Evolutionary conservation across 352 stramenopile species (phyloP).

Genomic region (Phytopythium delawarense): DNA sequence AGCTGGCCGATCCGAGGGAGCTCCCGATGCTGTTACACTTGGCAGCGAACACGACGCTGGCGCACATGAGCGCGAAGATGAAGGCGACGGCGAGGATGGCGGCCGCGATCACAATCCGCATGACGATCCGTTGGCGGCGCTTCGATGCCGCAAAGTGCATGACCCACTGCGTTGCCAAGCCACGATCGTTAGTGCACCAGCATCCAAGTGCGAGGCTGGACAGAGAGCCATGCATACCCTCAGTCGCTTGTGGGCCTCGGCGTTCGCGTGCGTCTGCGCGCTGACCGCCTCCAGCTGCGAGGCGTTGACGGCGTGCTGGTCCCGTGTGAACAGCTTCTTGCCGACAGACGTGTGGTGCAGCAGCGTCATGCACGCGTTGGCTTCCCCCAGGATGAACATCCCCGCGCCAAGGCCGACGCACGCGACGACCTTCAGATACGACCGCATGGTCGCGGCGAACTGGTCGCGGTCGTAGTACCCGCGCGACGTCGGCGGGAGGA

Average conservation of each 20-base stretch:
- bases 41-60: slow-evolving; percentile 62
- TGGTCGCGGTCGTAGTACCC: slow-evolving; percentile 61
- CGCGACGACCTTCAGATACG: slow-evolving; percentile 52
- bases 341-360: slow-evolving; percentile 44
- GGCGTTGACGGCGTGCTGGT: slow-evolving; percentile 42
- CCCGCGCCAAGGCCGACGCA: slow-evolving; percentile 56
- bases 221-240: not conserved
- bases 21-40: slow-evolving; percentile 70
- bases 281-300: slow-evolving; percentile 6
- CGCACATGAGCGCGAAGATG: slow-evolving; percentile 47
- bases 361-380: slow-evolving; percentile 44
- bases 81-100: slow-evolving; percentile 46
- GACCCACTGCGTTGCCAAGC: slow-evolving; percentile 33
- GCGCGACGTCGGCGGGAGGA: slow-evolving; percentile 67
- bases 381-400: slow-evolving; percentile 50
- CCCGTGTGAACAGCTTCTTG: slow-evolving; percentile 55
- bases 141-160: slow-evolving; percentile 58
- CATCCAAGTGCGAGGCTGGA: not conserved
- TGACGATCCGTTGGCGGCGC: slow-evolving; percentile 52
- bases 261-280: not conserved
- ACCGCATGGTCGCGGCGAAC: slow-evolving; percentile 48
- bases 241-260: not conserved
- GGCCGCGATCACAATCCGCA: slow-evolving; percentile 46
- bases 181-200: not conserved
- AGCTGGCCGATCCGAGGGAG: slow-evolving; percentile 31